phyloP scores from a whole-genome alignment of 345 rosid genomes.

The Eucalyptus regnans region DNA sequence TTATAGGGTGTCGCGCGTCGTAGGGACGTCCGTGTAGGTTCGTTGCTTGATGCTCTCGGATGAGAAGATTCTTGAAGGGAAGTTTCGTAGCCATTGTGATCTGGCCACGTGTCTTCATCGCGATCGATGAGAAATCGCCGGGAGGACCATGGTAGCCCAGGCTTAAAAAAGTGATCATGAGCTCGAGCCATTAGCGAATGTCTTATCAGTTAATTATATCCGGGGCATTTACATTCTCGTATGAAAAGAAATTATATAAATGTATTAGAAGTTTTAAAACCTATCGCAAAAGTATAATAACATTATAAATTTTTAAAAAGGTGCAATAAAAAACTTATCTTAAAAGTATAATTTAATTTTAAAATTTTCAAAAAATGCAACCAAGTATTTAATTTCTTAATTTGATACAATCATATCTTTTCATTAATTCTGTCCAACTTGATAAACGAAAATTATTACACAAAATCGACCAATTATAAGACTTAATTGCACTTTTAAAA shows the following conservation, averaged over 20 bases:
- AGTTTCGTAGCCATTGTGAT: background rate
- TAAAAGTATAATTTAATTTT: rapidly evolving
- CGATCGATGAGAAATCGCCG: background rate
- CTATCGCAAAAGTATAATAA: rapidly evolving
- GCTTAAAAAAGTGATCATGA: background rate
- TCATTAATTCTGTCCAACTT: background rate
- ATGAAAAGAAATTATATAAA: rapidly evolving
- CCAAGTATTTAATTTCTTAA: rapidly evolving
- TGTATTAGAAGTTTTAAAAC: rapidly evolving
- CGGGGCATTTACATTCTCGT: rapidly evolving
- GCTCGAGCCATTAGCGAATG: rapidly evolving
- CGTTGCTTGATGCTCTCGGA: background rate
- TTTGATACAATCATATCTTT: rapidly evolving
- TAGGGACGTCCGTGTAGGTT: background rate
- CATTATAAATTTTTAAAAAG: rapidly evolving
- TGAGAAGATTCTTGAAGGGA: background rate
- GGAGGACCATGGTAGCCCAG: rapidly evolving
- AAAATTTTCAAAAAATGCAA: rapidly evolving
- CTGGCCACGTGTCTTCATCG: background rate
- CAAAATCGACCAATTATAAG: rapidly evolving
- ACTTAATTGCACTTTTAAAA: rapidly evolving
- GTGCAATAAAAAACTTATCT: rapidly evolving
- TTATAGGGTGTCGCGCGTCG: background rate
- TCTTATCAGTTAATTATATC: background rate
- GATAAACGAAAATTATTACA: no score